A percentile compares a stretch with the other conserved stretches of the same genome.
Evolutionary conservation across 2,329 filamentous ascomycete genomes (phyloP).

Genomic region (Microsporum ferrugineum): DNA sequence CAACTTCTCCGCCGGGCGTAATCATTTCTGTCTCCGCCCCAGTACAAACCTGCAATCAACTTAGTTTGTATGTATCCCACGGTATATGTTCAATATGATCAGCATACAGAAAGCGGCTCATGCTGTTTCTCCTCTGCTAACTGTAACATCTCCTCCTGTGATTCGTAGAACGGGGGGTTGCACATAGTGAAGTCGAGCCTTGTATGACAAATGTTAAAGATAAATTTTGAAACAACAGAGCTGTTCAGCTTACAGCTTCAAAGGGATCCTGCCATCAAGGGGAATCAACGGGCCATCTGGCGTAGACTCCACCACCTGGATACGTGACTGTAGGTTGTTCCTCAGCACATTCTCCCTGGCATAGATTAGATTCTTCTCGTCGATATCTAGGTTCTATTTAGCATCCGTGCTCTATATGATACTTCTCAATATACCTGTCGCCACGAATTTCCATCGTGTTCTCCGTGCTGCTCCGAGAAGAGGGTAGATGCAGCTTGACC

Average conservation of each 20-base stretch:
- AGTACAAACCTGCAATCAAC: conserved; percentile 44
- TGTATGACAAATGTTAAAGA: conserved; percentile 2
- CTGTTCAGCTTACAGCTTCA: conserved; percentile 16
- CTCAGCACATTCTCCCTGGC: conserved; percentile 55
- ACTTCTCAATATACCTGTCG: conserved; percentile 42
- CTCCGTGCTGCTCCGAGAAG: conserved; percentile 62
- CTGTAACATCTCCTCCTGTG: conserved; percentile 53
- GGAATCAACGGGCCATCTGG: conserved; percentile 51
- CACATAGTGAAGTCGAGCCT: conserved; percentile 77
- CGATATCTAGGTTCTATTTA: conserved; percentile 49
- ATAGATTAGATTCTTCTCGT: conserved; percentile 54
- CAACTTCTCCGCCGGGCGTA: conserved; percentile 61
- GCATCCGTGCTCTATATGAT: conserved; percentile 13
- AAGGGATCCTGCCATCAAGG: conserved; percentile 36
- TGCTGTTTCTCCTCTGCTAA: conserved; percentile 56
- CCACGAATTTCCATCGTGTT: conserved; percentile 59
- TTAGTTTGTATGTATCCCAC: conserved; percentile 3
- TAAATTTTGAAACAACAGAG: not conserved
- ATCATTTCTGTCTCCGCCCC: conserved; percentile 81
- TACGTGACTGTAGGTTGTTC: conserved; percentile 55
- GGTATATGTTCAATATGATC: not conserved
- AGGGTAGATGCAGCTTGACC: conserved; percentile 84
- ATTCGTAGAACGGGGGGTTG: conserved; percentile 91
- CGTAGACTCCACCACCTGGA: conserved; percentile 50
- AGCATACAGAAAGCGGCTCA: conserved; percentile 52